Conservation (phyloP, 2,329 filamentous ascomycete species). For the Monascus ruber region DNA sequence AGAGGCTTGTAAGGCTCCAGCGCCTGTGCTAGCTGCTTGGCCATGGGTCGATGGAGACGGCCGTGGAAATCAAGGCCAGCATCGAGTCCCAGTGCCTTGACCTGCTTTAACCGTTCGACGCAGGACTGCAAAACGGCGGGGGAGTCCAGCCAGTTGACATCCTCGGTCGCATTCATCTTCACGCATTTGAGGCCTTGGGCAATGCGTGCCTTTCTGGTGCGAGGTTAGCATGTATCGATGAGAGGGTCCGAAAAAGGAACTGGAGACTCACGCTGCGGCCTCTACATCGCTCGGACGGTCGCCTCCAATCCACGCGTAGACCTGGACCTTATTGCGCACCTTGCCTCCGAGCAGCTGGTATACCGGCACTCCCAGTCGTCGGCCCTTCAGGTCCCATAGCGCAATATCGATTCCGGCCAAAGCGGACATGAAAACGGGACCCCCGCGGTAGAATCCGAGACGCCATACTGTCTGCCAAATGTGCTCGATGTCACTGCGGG, state of each 20-base stretch:
- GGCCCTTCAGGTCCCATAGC: constrained; percentile 64
- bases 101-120: constrained; percentile 55
- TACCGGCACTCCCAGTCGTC: constrained; percentile 54
- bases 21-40: constrained; percentile 58
- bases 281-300: constrained; percentile 59
- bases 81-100: constrained; percentile 60
- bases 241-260: too few species aligned
- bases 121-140: constrained; percentile 51
- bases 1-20: constrained; percentile 58
- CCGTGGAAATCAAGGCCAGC: constrained; percentile 70
- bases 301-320: constrained; percentile 71
- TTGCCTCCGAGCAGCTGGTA: constrained; percentile 66
- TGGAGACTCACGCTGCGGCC: constrained; percentile 30
- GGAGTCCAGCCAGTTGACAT: constrained; percentile 65
- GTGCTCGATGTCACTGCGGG: constrained; percentile 59
- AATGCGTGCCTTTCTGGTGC: constrained; percentile 30
- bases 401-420: constrained; percentile 69
- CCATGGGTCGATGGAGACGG: constrained; percentile 68
- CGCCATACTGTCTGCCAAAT: constrained; percentile 69
- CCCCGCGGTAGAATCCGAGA: constrained; percentile 63
- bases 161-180: constrained; percentile 73
- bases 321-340: constrained; percentile 54
- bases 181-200: constrained; percentile 35
- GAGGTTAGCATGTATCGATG: too few species aligned
- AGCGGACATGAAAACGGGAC: constrained; percentile 70